Evolutionary conservation across 2,329 filamentous ascomycete genomes (phyloP).

Genomic region (Exophiala sideris): DNA sequence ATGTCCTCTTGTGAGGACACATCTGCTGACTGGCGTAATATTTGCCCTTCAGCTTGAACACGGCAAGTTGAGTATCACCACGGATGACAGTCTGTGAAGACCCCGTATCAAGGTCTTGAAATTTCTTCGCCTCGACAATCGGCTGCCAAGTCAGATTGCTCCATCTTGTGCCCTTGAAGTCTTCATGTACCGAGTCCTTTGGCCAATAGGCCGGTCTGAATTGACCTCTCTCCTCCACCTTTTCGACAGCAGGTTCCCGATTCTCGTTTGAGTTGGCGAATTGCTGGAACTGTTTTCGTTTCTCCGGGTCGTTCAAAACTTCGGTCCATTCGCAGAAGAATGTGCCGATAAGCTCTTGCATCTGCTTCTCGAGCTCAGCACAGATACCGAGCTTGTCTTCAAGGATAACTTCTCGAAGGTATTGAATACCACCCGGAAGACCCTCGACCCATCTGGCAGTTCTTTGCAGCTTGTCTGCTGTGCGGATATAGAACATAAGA

Average conservation of each 20-base stretch:
- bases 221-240: conserved; percentile 70
- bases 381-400: conserved; percentile 84
- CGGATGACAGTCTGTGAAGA: conserved; percentile 76
- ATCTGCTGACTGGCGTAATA: conserved; percentile 90
- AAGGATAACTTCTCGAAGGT: conserved; percentile 76
- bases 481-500: conserved; percentile 89
- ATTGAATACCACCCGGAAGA: conserved; percentile 77
- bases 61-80: conserved; percentile 81
- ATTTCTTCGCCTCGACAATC: conserved; percentile 67
- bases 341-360: conserved; percentile 76
- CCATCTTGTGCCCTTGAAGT: conserved; percentile 71
- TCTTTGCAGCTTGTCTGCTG: conserved; percentile 82
- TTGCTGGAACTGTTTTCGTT: conserved; percentile 69
- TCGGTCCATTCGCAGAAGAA: conserved; percentile 94
- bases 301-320: conserved; percentile 66
- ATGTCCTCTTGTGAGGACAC: conserved; percentile 89
- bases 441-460: conserved; percentile 85
- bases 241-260: conserved; percentile 62
- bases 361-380: conserved; percentile 79
- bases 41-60: conserved; percentile 76
- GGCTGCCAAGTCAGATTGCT: conserved; percentile 71
- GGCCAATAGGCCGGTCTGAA: conserved; percentile 74
- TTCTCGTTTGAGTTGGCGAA: conserved; percentile 80
- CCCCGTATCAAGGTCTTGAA: conserved; percentile 66
- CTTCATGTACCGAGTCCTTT: conserved; percentile 61